phyloP scores from a whole-genome alignment of 176 grass and related monocot genomes.

The Ampelocalamus luodianensis region DNA sequence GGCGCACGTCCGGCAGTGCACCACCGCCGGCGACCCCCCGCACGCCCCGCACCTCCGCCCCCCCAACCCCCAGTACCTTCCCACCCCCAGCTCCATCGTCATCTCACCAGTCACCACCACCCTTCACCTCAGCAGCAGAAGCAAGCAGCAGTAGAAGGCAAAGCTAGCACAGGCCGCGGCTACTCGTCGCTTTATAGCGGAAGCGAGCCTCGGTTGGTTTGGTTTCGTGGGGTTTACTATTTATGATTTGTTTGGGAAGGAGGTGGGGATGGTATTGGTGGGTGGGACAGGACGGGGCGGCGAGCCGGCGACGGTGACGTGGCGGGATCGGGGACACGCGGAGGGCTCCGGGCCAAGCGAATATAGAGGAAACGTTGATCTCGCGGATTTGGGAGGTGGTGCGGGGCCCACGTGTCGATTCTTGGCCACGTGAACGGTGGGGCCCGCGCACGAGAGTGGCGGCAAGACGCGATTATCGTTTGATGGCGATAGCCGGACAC shows the following conservation, averaged over 20 bases:
- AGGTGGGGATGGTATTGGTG: background rate
- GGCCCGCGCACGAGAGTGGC: conserved; percentile 11
- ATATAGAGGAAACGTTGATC: conserved; percentile 28
- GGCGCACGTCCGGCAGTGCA: conserved; percentile 46
- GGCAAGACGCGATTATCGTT: background rate
- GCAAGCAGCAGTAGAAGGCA: background rate
- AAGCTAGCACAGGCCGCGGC: conserved; percentile 3
- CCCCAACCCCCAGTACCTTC: conserved; percentile 45
- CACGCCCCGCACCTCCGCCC: conserved; percentile 47
- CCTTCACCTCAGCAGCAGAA: background rate
- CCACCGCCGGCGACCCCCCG: conserved; percentile 31
- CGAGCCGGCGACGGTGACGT: conserved; percentile 46
- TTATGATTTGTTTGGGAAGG: background rate
- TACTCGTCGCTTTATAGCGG: conserved; percentile 47
- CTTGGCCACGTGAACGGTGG: conserved; percentile 38
- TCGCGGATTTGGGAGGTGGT: conserved; percentile 20
- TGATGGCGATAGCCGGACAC: background rate
- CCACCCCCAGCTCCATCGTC: conserved; percentile 24
- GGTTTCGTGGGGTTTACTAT: background rate
- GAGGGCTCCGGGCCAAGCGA: conserved; percentile 37
- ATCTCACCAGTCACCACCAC: background rate
- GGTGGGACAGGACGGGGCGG: background rate
- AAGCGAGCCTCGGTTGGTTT: background rate
- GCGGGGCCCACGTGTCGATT: conserved; percentile 37
- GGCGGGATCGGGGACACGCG: conserved; percentile 34